A percentile compares a stretch with the other conserved stretches of the same genome.
Evolutionary conservation across 805 yeast species (phyloP).

Genomic region (Cyberlindnera nakhonratchasimensis): DNA sequence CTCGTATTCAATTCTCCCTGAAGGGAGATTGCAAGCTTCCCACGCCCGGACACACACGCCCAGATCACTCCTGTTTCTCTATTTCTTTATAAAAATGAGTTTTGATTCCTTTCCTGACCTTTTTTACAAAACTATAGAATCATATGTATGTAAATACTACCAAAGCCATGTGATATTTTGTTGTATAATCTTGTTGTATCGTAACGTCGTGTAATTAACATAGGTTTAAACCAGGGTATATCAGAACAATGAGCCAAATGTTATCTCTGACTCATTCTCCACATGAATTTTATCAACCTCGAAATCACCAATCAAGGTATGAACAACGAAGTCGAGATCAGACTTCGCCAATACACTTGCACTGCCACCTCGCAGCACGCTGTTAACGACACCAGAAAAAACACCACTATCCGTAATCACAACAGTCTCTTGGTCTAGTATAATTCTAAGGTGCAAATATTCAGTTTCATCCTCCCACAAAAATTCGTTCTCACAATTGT

Average conservation of each 20-base stretch:
- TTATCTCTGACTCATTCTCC: slow-evolving; percentile 28
- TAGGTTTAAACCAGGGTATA: not conserved
- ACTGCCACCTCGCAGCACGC: slow-evolving; percentile 39
- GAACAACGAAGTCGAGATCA: slow-evolving; percentile 33
- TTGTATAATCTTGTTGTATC: not conserved
- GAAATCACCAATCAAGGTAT: slow-evolving; percentile 33
- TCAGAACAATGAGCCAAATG: slow-evolving; percentile 8
- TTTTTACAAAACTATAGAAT: not conserved
- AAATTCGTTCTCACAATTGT: slow-evolving; percentile 35
- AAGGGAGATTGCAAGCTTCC: slow-evolving; percentile 4
- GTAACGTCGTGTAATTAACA: not conserved
- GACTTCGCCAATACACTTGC: slow-evolving; percentile 36
- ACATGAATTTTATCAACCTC: slow-evolving; percentile 29
- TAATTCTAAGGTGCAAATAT: slow-evolving; percentile 36
- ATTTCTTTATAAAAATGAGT: not conserved
- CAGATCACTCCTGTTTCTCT: too few relatives aligned
- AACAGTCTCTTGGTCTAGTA: slow-evolving; percentile 40
- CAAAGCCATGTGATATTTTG: not conserved
- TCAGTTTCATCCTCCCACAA: slow-evolving; percentile 15
- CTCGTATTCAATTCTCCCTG: not conserved
- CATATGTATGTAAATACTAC: not conserved
- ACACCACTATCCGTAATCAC: slow-evolving; percentile 38
- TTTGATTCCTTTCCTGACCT: not conserved
- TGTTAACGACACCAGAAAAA: slow-evolving; percentile 42
- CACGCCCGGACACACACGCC: too few relatives aligned